phyloP scores from a whole-genome alignment of 805 yeast genomes.

The Wickerhamomyces alni region DNA sequence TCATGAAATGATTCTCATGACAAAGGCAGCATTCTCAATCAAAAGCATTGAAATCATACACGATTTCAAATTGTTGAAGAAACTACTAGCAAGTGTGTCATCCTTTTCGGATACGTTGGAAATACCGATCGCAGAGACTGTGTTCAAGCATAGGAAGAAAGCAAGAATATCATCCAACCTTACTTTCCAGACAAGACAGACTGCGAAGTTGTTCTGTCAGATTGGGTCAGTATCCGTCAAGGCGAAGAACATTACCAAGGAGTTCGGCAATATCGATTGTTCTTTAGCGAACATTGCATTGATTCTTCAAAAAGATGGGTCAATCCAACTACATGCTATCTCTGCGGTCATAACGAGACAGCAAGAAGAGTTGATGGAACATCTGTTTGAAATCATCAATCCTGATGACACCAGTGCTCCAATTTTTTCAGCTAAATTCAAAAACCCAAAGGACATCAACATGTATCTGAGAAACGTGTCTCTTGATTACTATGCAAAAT shows the following conservation, averaged over 20 bases:
- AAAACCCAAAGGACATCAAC: conserved; percentile 30
- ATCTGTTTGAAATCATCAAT: conserved; percentile 27
- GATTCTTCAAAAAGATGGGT: conserved; percentile 12
- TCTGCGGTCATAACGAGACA: conserved; percentile 5
- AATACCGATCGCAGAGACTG: conserved; percentile 12
- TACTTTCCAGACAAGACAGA: conserved; percentile 15
- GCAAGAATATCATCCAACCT: conserved; percentile 17
- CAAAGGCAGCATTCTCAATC: conserved; percentile 12
- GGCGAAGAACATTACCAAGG: conserved; percentile 17
- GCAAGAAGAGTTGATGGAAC: conserved; percentile 20
- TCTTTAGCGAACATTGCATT: conserved; percentile 10
- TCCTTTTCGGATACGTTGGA: conserved; percentile 4
- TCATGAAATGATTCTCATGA: conserved; percentile 20
- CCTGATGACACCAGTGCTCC: conserved; percentile 32
- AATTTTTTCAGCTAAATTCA: conserved; percentile 32
- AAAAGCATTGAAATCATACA: conserved; percentile 25
- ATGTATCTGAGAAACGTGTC: conserved; percentile 41
- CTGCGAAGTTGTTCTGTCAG: conserved; percentile 6
- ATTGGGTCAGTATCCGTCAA: conserved; percentile 10
- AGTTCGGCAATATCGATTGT: conserved; percentile 29
- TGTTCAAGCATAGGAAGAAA: conserved; percentile 20
- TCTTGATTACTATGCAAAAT: conserved; percentile 53
- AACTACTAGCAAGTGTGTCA: conserved; percentile 6
- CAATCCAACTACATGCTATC: conserved; percentile 15
- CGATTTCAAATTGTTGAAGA: conserved; percentile 23